Conservation (phyloP, 305 asterid species). For the Fraxinus dipetala region DNA sequence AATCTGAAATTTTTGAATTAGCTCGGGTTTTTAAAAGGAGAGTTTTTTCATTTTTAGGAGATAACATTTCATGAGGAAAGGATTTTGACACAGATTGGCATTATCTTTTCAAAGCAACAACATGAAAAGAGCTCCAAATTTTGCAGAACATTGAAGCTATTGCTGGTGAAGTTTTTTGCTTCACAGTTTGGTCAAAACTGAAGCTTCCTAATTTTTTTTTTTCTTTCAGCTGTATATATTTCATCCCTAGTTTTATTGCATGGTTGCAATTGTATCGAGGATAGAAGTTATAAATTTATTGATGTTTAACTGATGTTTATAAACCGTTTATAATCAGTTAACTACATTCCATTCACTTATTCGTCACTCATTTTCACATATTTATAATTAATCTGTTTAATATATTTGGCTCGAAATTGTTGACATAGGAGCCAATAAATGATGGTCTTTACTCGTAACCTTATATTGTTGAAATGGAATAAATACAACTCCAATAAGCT, state of each 20-base stretch:
- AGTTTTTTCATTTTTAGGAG: slow-evolving; percentile 62
- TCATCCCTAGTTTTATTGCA: background rate
- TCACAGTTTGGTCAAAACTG: background rate
- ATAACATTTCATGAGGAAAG: slow-evolving; percentile 36
- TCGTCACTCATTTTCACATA: background rate
- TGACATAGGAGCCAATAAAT: background rate
- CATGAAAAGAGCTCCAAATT: background rate
- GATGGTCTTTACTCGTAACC: background rate
- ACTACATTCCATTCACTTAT: background rate
- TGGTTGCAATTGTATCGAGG: background rate
- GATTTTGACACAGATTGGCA: background rate
- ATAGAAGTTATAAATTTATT: background rate
- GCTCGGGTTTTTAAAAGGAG: slow-evolving; percentile 72
- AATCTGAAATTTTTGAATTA: slow-evolving; percentile 65
- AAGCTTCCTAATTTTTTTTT: background rate
- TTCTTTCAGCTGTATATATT: background rate
- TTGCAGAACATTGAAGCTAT: background rate
- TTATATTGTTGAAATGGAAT: background rate
- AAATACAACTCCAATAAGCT: background rate
- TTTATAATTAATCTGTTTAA: background rate
- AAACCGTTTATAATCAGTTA: background rate
- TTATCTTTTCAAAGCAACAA: background rate
- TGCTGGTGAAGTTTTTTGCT: background rate
- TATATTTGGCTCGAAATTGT: background rate
- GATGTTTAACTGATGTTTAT: background rate